These are phyloP conservation scores for Berkeleyomyces basicola DNA, from an alignment of 2,329 filamentous ascomycete species.

Conservation along the genomic window DNA sequence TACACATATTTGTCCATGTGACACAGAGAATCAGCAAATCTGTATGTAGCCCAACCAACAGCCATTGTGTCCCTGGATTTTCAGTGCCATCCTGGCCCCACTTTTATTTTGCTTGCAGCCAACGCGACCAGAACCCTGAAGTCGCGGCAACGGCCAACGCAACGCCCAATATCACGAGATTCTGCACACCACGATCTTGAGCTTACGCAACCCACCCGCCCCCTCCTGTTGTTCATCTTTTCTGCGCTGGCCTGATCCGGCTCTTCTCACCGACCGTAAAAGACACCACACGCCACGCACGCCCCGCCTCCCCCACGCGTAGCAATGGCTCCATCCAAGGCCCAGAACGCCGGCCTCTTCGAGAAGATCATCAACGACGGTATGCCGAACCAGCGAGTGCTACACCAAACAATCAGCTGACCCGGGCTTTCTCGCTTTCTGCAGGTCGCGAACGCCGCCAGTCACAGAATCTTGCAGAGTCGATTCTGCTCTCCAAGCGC, in stretches of 20 bases:
- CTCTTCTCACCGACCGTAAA: not conserved
- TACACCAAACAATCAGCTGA: not conserved
- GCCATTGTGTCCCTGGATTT: not conserved
- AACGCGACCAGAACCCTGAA: not conserved
- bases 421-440: not conserved
- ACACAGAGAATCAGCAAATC: not conserved
- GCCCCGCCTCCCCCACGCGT: not conserved
- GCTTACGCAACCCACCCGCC: not conserved
- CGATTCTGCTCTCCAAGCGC: slow-evolving; percentile 46
- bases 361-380: slow-evolving; percentile 39
- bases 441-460: slow-evolving; percentile 51
- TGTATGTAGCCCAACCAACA: not conserved
- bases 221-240: not conserved
- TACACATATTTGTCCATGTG: too few relatives aligned
- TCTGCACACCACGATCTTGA: not conserved
- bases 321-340: slow-evolving; percentile 20
- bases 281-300: not conserved
- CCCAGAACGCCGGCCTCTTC: slow-evolving; percentile 31
- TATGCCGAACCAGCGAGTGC: slow-evolving; percentile 18
- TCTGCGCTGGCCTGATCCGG: not conserved
- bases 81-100: not conserved
- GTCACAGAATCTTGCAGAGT: slow-evolving; percentile 53
- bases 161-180: not conserved
- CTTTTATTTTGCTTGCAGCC: not conserved
- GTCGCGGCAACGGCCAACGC: not conserved